Conservation (phyloP, 768 basidiomycete genomes). For the Lanmaoa rubissima region DNA sequence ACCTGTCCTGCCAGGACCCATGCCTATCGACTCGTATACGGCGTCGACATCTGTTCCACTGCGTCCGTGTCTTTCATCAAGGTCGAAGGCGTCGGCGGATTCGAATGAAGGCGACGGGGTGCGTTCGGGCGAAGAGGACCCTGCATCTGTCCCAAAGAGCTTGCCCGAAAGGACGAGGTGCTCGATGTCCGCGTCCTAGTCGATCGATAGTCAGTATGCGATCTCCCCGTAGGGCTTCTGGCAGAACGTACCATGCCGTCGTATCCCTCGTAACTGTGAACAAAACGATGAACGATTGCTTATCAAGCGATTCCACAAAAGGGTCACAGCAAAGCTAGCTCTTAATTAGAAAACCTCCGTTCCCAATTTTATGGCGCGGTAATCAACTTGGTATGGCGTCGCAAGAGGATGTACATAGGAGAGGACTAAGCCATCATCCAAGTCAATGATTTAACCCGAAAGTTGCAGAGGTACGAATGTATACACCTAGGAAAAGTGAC, state of each 20-base stretch:
- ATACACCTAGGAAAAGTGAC: slow-evolving; percentile 2
- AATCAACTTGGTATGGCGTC: not conserved
- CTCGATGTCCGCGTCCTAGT: slow-evolving; percentile 53
- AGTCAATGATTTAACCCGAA: not conserved
- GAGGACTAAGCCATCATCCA: not conserved
- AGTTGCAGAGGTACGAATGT: not conserved
- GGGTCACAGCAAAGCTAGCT: too few species aligned
- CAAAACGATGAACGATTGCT: not conserved
- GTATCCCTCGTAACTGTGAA: not conserved
- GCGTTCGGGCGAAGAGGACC: slow-evolving; percentile 63
- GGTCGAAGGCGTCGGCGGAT: slow-evolving; percentile 33
- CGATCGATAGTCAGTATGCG: slow-evolving; percentile 1
- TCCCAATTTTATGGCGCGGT: not conserved
- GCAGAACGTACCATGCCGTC: slow-evolving; percentile 16
- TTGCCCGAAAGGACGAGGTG: slow-evolving; percentile 75
- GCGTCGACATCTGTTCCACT: slow-evolving; percentile 35
- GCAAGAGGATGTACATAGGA: not conserved
- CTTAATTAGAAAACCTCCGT: not conserved
- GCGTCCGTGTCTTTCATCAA: slow-evolving; percentile 48
- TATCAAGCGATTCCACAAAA: slow-evolving; percentile 15
- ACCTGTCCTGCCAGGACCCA: slow-evolving; percentile 84
- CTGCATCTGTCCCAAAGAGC: slow-evolving; percentile 55
- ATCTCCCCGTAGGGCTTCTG: not conserved
- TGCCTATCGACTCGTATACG: slow-evolving; percentile 63
- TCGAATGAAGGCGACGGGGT: slow-evolving; percentile 51